Percentiles rank a stretch among this genome's conserved stretches.
These are phyloP conservation scores for Aristolochia fimbriata DNA, from an alignment of 164 flowering plant species.

Conservation along the genomic window DNA sequence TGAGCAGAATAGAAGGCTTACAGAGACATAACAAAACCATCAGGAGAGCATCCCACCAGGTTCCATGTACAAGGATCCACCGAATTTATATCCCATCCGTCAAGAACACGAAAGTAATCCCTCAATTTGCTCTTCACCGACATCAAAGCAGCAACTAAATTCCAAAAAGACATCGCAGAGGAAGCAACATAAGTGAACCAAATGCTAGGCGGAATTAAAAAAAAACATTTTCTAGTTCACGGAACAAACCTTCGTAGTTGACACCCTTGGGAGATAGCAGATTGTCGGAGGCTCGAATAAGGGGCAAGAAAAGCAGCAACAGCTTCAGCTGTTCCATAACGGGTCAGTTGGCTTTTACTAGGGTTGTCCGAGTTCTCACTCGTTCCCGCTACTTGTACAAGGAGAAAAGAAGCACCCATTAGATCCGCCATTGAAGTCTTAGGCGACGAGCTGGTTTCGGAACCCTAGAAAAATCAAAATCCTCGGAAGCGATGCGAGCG, in stretches of 20 bases:
- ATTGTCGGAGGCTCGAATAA: conserved; percentile 29
- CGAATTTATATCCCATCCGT: conserved; percentile 95
- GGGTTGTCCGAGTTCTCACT: background rate
- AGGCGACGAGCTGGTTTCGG: background rate
- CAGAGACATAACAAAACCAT: conserved; percentile 85
- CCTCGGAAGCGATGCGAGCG: conserved; percentile 1
- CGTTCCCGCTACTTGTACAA: background rate
- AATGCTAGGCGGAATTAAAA: too few relatives aligned
- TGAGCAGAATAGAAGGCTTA: conserved; percentile 22
- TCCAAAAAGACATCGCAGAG: background rate
- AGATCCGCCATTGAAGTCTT: conserved; percentile 5
- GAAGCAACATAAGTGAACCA: too few relatives aligned
- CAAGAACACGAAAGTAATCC: conserved; percentile 45
- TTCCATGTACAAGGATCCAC: conserved; percentile 99
- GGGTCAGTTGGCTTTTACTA: background rate
- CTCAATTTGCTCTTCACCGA: conserved; percentile 65
- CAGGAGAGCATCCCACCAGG: conserved; percentile 78
- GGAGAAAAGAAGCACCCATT: background rate
- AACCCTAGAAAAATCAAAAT: conserved; percentile 7
- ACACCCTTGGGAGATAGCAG: conserved; percentile 95
- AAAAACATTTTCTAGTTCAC: background rate
- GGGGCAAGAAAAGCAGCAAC: conserved; percentile 16
- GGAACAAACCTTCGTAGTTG: conserved; percentile 72
- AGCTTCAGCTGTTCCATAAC: conserved; percentile 2
- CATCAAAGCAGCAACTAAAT: conserved; percentile 90